phyloP scores from a whole-genome alignment of 106 monocot species.

The Acorus calamus region DNA sequence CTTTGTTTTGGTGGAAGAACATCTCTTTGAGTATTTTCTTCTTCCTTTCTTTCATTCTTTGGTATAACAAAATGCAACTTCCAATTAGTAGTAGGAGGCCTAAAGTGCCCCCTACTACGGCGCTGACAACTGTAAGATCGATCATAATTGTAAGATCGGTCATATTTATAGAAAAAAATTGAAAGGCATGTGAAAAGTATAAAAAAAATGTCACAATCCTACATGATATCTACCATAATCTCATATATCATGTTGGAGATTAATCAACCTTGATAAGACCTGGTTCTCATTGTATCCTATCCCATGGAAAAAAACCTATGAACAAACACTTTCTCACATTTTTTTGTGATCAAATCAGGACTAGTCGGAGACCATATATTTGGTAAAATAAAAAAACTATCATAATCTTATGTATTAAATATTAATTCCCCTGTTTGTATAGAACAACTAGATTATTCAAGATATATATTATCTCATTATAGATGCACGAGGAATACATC shows the following conservation, averaged over 20 bases:
- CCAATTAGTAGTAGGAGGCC: not conserved
- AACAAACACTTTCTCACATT: no score
- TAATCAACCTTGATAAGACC: slow-evolving; percentile 19
- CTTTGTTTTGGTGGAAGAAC: slow-evolving; percentile 25
- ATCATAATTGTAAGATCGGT: slow-evolving; percentile 15
- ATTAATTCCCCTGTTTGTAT: no score
- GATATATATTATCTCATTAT: no score
- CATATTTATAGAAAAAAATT: no score
- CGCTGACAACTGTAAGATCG: slow-evolving; percentile 4
- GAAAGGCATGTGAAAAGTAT: slow-evolving; percentile 8
- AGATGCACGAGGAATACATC: no score
- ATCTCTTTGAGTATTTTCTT: slow-evolving; percentile 15
- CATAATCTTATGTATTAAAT: no score
- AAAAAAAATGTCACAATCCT: not conserved
- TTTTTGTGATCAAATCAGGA: no score
- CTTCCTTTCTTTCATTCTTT: slow-evolving; percentile 8
- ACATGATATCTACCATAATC: not conserved
- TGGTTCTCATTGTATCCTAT: slow-evolving; percentile 16
- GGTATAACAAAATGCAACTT: not conserved
- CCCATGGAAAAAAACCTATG: no score
- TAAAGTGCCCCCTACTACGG: not conserved
- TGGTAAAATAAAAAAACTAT: no score
- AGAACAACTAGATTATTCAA: no score
- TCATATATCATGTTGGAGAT: slow-evolving; percentile 3
- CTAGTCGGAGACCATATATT: no score